Base-by-base conservation (phyloP, 2,329 filamentous ascomycete genomes). In the Aspergillus latus region DNA sequence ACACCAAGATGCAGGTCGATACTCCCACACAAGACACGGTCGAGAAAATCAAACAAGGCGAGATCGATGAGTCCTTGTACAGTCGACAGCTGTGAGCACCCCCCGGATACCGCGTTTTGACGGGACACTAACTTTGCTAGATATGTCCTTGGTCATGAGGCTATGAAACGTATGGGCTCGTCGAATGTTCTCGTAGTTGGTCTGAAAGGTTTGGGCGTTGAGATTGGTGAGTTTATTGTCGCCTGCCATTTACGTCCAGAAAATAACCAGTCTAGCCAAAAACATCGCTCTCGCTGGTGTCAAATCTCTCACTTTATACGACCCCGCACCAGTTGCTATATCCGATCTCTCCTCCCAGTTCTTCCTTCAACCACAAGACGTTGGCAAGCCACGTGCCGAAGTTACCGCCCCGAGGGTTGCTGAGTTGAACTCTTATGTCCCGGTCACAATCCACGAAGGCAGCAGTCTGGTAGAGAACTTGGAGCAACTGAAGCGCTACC, bases 151-250 rank as follows among this genome's bases (percentile, higher is more conserved):
- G 86, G 94, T 54, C 86, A 88, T 70, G 86, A 88, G 74, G 86
- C 94, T 64, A 99, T 99, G 94, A 97, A 96, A 83, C 92, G 94
- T 69, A 99, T 99, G 94, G 86, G 92, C 69, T 90, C 92, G 60
- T 97, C 94, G 54, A 95, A 97, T 71, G 85, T 99, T 58, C 88
- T 99, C 52, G 83, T 99, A 55, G 89, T 93, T 60, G 94, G 94
- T 62, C 80, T 97, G 64, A 93, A 94, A 74, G 94, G 94, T 50
- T 84, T 99, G 40, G 94, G 94, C 79, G 93, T 97, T 54, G 94
- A 99, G 78, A 94, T 99, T 67, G 78, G 78, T 80, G 69, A 62
- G 54, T 45, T 26, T 28, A 5, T 9, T 37, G 4, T 9, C 34
- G 10, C 10, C 34, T 9, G 10, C 7, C 13, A 16, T n/a, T 16